Conservation (phyloP, 495 filamentous ascomycete genomes). For the Delitschia confertaspora region DNA sequence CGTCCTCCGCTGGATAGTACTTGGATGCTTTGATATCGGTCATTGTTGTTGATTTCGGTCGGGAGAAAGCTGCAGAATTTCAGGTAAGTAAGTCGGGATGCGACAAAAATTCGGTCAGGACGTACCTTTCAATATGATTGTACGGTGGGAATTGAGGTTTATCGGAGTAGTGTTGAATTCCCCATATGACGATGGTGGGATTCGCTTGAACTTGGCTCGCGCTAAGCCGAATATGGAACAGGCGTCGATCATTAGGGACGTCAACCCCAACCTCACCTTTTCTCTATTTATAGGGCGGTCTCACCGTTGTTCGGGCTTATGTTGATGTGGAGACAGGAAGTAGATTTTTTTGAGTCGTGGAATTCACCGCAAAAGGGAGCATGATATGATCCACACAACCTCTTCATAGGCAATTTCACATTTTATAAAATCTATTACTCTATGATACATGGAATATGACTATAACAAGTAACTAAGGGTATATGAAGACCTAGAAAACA, state of each 20-base stretch:
- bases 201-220: background rate
- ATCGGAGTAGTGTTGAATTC: background rate
- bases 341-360: too few relatives aligned
- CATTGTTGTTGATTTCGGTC: conserved; percentile 2
- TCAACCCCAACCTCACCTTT: too few relatives aligned
- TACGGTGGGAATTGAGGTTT: background rate
- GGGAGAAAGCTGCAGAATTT: background rate
- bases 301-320: too few relatives aligned
- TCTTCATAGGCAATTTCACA: too few relatives aligned
- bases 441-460: too few relatives aligned
- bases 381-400: too few relatives aligned
- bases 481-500: too few relatives aligned
- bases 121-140: background rate
- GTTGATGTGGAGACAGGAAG: too few relatives aligned
- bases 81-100: background rate
- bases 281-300: too few relatives aligned
- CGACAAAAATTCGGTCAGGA: background rate
- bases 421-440: too few relatives aligned
- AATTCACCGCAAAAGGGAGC: too few relatives aligned
- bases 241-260: background rate
- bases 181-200: background rate
- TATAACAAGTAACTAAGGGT: too few relatives aligned
- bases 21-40: conserved; percentile 77
- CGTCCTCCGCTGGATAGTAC: conserved; percentile 98
- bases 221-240: background rate